Base-by-base conservation (phyloP, 371 early-diverging fungal species). In the Mortierella sp. region DNA sequence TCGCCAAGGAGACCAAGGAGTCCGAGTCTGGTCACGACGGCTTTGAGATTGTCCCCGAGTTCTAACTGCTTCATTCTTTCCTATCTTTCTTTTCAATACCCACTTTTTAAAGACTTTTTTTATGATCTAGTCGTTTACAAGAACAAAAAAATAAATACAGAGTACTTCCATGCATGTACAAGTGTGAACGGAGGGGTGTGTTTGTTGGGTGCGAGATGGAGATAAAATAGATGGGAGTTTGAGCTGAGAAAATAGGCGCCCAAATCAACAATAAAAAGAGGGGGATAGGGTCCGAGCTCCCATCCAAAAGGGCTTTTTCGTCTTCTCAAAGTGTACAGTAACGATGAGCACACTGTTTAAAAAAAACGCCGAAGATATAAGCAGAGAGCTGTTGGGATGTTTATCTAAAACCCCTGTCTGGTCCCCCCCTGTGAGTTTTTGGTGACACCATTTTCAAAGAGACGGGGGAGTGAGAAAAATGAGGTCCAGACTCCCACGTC, bases 1-100 rank as follows among this genome's bases (percentile, higher is more conserved):
- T 2, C 50, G 8, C 50, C 60, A 60, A 63, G 19, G 63, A 42
- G 42, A 42, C 68, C 44, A 68, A 68, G 42, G 44, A 68, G 42
- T 28, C n/a, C 24, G 81, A 81, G 50, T 73, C 72, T 44, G 70
- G 72, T 52, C 78, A 77, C 19, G 82, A 81, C 44, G 82, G 78
- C 70, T 81, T 74, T 77, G 82, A 81, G 72, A 71, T 81, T 16
- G 75, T 81, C 19, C 71, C 77, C 38, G 81, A 71, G n/a, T 81
- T 74, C 48, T 81, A 58, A 50, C 13, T 54, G 13, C 42, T 38
- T 38, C 42, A 38, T 38, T 38, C 42, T 5, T 5, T 38, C 42
- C 42, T 38, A 1, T 19, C 63, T 19, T 16, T 19, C 34, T 16
- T 19, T 50, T 16, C 50, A 50, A 16, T 16, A 55, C 55, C 42